Evolutionary conservation across 768 basidiomycete genomes (phyloP).

Genomic region (Mycena rebaudengoi): DNA sequence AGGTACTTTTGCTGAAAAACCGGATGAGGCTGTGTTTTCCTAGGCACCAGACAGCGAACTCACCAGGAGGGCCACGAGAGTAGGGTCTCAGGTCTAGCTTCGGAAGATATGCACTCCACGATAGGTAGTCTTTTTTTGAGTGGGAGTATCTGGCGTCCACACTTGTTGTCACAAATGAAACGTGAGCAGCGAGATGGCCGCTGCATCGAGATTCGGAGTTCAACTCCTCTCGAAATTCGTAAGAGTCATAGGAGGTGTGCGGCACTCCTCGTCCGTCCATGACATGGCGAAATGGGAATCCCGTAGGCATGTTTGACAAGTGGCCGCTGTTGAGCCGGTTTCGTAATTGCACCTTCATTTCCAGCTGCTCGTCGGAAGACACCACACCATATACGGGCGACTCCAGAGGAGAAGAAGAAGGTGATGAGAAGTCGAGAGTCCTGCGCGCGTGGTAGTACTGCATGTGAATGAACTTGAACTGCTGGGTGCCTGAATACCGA

Average conservation of each 20-base stretch:
- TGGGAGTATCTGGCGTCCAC: slow-evolving; percentile 13
- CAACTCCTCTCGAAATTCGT: slow-evolving; percentile 44
- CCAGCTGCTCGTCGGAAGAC: slow-evolving; percentile 10
- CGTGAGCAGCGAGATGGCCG: slow-evolving; percentile 30
- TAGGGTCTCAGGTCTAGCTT: slow-evolving; percentile 28
- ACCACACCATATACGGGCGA: slow-evolving; percentile 19
- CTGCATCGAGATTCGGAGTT: slow-evolving; percentile 29
- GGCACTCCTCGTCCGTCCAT: slow-evolving; percentile 29
- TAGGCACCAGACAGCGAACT: slow-evolving; percentile 8
- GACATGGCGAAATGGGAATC: slow-evolving; percentile 47
- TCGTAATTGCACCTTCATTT: slow-evolving; percentile 39
- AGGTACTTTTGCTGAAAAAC: slow-evolving; percentile 32
- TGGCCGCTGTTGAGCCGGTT: slow-evolving; percentile 39
- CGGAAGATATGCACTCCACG: slow-evolving; percentile 43
- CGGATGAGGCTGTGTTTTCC: not conserved
- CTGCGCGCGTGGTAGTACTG: slow-evolving; percentile 19
- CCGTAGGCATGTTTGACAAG: slow-evolving; percentile 41
- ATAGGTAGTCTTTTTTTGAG: slow-evolving; percentile 29
- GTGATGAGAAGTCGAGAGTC: slow-evolving; percentile 12
- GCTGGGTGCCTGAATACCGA: slow-evolving; percentile 5
- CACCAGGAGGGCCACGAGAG: slow-evolving; percentile 36
- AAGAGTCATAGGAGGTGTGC: slow-evolving; percentile 41
- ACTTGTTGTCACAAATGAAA: slow-evolving; percentile 36
- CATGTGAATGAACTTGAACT: slow-evolving; percentile 14
- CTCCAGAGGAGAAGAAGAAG: slow-evolving; percentile 24